Evolutionary conservation across 208 protist genomes (phyloP).

Genomic region (Endotrypanum monterogeii): DNA sequence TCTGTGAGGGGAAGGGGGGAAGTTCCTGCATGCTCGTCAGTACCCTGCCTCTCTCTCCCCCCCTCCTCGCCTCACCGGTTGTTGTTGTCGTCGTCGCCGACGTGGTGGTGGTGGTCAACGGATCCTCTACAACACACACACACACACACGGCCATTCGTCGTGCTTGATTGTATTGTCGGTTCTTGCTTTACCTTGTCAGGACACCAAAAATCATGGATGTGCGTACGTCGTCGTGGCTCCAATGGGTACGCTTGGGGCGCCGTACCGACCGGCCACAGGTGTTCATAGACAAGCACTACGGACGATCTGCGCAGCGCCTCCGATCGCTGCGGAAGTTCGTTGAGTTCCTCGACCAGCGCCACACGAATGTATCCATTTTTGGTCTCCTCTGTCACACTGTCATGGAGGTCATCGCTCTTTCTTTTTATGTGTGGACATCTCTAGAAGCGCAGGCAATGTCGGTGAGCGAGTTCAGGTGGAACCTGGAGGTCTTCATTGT

Average conservation of each 20-base stretch:
- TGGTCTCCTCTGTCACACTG: constrained; percentile 51
- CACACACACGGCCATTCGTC: background rate
- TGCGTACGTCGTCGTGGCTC: background rate
- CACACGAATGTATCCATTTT: constrained; percentile 68
- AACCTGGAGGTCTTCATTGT: constrained; percentile 50
- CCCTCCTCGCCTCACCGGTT: too few species aligned
- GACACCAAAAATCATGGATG: background rate
- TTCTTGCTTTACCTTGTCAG: background rate
- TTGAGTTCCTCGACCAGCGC: constrained; percentile 66
- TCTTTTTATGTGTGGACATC: constrained; percentile 78
- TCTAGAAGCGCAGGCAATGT: constrained; percentile 32
- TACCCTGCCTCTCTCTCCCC: too few species aligned
- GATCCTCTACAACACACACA: too few species aligned
- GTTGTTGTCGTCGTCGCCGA: too few species aligned
- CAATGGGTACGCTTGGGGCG: constrained; percentile 19
- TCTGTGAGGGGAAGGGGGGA: too few species aligned
- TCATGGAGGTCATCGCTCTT: constrained; percentile 63
- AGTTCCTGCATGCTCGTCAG: background rate
- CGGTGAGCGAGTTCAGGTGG: constrained; percentile 53
- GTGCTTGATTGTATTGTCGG: too few species aligned
- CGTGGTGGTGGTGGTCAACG: too few species aligned
- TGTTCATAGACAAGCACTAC: constrained; percentile 50
- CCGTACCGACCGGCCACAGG: constrained; percentile 15
- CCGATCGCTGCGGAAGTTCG: constrained; percentile 56
- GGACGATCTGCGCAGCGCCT: constrained; percentile 28